Evolutionary conservation across 2,329 filamentous ascomycete species (phyloP), one percentile per base, ranked within the genome.

Genomic region (Madurella mycetomatis): DNA sequence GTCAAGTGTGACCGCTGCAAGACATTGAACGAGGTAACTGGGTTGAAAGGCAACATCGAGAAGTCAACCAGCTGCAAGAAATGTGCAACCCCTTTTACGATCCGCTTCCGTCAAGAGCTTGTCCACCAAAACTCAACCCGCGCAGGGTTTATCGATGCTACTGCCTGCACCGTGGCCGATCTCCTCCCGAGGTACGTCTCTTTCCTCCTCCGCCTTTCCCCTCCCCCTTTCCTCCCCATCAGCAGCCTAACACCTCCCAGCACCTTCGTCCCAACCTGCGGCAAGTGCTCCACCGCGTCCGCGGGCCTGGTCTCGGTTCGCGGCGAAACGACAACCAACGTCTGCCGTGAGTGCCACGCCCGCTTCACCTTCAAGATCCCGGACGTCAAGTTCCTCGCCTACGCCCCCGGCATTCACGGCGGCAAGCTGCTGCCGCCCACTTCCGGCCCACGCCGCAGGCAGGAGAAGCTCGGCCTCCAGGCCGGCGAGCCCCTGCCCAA

Each of bases 1-100:
- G 76, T 90, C 58, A 92, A 91, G 67, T 95, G 90, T 67, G 82
- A 85, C 49, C 82, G 90, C 39, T 95, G 90, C 76, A 91, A 86
- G 67, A 86, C 87, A 4, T 68, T 77, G 12, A 83, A 84, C 64
- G 90, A 94, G 58, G 72, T 92, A 41, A 81, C 82, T 8, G 82
- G 83, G 19, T 73, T 92, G 9, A 83, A 80, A 53, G 77, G 77
- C 53, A 58, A 57, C 11, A 59, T 67, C 1, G 74, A 77, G 56
- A 82, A 82, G 65, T 67, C 71, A 1, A 66, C 73, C 37, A 78
- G 72, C 62, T 87, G 84, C 69, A 80, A 73, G 54, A 85, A 85
- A 61, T 86, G 84, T 63, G 78, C 76, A 2, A 76, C 74, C 1
- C 66, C 71, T 0, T 73, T 86, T 32, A 71, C 72, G 1, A 73